Percentiles rank a stretch among this genome's conserved stretches.
These are phyloP conservation scores for Glaciozyma antarctica DNA, from an alignment of 768 basidiomycete species.

Conservation along the genomic window DNA sequence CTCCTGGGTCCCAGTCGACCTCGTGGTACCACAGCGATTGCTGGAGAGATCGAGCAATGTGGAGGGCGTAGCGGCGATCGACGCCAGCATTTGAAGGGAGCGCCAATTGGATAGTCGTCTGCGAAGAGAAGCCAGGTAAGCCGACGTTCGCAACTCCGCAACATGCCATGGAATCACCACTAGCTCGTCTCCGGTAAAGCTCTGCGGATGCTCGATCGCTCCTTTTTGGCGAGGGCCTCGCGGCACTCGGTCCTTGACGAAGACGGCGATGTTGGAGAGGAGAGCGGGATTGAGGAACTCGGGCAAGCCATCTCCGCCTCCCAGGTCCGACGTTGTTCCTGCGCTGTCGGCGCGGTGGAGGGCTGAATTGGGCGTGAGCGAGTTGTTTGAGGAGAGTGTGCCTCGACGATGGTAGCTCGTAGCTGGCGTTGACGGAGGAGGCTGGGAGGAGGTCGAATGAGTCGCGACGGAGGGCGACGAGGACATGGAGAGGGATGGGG, in stretches of 20 bases:
- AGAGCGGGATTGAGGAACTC: conserved; percentile 62
- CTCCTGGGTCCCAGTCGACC: conserved; percentile 63
- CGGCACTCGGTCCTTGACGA: conserved; percentile 80
- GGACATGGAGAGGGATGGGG: neutral
- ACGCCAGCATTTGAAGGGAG: neutral
- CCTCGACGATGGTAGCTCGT: conserved; percentile 1
- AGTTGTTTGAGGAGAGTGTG: conserved; percentile 7
- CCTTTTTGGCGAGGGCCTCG: conserved; percentile 81
- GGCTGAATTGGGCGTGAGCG: neutral
- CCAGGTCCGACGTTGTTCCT: neutral
- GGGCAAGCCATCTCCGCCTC: neutral
- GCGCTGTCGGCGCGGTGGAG: neutral
- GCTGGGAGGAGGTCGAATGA: conserved; percentile 4
- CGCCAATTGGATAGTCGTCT: neutral
- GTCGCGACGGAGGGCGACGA: neutral
- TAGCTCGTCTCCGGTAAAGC: conserved; percentile 90
- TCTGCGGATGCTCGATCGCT: conserved; percentile 76
- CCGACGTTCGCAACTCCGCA: neutral
- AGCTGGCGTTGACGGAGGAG: neutral
- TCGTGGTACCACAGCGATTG: conserved; percentile 92
- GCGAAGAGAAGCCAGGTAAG: conserved; percentile 38
- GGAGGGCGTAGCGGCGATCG: conserved; percentile 60
- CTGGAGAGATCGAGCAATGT: conserved; percentile 81
- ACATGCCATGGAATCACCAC: conserved; percentile 49
- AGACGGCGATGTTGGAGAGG: conserved; percentile 77